Percentiles rank a stretch among this genome's conserved stretches.
phyloP scores from a whole-genome alignment of 805 yeast species.

The Candida pseudoglaebosa region DNA sequence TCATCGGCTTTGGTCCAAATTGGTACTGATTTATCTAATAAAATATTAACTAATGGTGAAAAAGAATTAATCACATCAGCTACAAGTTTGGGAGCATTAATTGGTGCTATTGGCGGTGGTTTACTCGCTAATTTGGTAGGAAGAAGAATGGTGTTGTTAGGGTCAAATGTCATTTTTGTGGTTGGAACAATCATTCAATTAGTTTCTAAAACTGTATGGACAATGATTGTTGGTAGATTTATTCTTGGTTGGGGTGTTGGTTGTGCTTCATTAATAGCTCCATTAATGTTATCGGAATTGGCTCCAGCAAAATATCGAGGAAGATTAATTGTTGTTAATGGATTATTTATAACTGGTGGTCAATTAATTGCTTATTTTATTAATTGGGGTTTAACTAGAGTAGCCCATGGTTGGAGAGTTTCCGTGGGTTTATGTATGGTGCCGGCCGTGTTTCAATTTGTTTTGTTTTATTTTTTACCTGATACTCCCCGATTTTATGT shows the following conservation, averaged over 20 bases:
- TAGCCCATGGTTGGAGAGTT: slow-evolving; percentile 87
- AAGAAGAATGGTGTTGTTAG: slow-evolving; percentile 77
- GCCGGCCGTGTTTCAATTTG: slow-evolving; percentile 78
- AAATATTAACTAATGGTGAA: slow-evolving; percentile 64
- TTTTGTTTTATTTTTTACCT: slow-evolving; percentile 79
- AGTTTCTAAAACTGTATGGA: slow-evolving; percentile 77
- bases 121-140: slow-evolving; percentile 78
- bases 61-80: slow-evolving; percentile 92
- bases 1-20: slow-evolving; percentile 89
- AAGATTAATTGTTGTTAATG: slow-evolving; percentile 81
- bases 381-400: slow-evolving; percentile 78
- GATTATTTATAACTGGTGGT: slow-evolving; percentile 90
- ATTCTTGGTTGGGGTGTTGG: slow-evolving; percentile 97
- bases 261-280: slow-evolving; percentile 90
- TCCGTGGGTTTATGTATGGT: slow-evolving; percentile 86
- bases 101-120: slow-evolving; percentile 79
- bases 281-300: slow-evolving; percentile 84
- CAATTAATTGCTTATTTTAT: slow-evolving; percentile 91
- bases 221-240: slow-evolving; percentile 88
- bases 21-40: slow-evolving; percentile 65
- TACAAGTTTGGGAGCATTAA: slow-evolving; percentile 87
- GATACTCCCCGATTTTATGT: slow-evolving; percentile 93
- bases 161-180: slow-evolving; percentile 76
- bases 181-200: slow-evolving; percentile 85
- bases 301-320: slow-evolving; percentile 94